Evolutionary conservation across 805 yeast species (phyloP), one percentile per base, ranked within the genome.

Genomic region (Yamadazyma tumulicola): DNA sequence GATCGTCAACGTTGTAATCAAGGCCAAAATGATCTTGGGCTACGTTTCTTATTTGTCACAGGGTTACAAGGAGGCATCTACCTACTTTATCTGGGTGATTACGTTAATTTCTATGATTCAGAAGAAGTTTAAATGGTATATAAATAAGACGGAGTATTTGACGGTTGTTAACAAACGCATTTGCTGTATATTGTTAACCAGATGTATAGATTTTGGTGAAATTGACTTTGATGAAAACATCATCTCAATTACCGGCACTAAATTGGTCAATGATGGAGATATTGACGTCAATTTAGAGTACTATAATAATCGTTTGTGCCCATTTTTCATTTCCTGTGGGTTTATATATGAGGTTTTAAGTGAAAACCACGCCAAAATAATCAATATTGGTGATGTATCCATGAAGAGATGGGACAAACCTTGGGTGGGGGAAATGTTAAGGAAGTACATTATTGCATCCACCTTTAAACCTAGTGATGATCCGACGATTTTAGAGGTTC

Each of bases 391-490:
- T 13, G 42, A 41, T 2, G 17, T 32, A 1, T 29, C 19, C n/a
- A 17, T 35, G 14, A 19, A 39, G 6, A 37, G 48, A 11, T 41
- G 39, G n/a, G 30, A 47, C 16, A 29, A 25, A 4, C 29, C 33
- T 3, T 38, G 34, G 19, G 25, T 67, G 10, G 54, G 49, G 14
- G 62, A 58, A 30, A 61, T 67, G 72, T 43, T 70, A 8, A 44
- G 61, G 16, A 60, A 61, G 34, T 65, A 60, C 41, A 55, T 68
- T 11, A 32, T 64, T 11, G 69, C 72, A 2, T 29, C 56, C 4
- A 42, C 61, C 4, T 34, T 47, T 27, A 58, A 51, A 37, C 42
- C 54, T 1, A 37, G 43, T 1, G 75, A 69, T 37, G 75, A 73
- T 46, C 63, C 71, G 0, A 35, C 51, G 1, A 46, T 57, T 3